These are phyloP conservation scores for Boletus eberwhitei DNA, from an alignment of 768 basidiomycete genomes.

Conservation along the genomic window DNA sequence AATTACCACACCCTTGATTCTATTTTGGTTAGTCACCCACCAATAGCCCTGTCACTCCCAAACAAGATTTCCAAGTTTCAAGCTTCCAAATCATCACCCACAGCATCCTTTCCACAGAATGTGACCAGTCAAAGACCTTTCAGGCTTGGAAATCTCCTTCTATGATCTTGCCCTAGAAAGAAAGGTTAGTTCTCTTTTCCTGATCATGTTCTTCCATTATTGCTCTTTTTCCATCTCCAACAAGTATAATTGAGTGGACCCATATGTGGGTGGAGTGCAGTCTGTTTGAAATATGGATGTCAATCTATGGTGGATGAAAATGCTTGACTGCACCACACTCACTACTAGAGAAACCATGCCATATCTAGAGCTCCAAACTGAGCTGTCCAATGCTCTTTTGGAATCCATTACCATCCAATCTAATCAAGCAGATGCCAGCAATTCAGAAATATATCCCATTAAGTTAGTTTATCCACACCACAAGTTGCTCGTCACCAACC, in stretches of 20 bases:
- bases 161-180: constrained; percentile 95
- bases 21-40: constrained; percentile 14
- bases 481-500: background rate
- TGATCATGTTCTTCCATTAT: background rate
- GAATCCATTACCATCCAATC: constrained; percentile 34
- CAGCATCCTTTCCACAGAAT: constrained; percentile 4
- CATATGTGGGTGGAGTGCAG: constrained; percentile 71
- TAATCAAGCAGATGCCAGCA: background rate
- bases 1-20: background rate
- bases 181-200: constrained; percentile 52
- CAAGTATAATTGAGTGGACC: constrained; percentile 74
- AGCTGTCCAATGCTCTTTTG: constrained; percentile 53
- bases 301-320: constrained; percentile 73
- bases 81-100: constrained; percentile 3
- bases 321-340: constrained; percentile 40
- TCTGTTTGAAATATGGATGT: constrained; percentile 78
- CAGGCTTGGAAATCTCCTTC: constrained; percentile 75
- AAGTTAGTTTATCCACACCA: constrained; percentile 48
- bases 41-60: constrained; percentile 14
- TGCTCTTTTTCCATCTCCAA: background rate
- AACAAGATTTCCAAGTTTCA: constrained; percentile 14
- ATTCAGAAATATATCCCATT: constrained; percentile 65
- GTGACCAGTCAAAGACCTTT: constrained; percentile 21
- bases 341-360: constrained; percentile 8
- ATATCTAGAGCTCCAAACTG: constrained; percentile 38